Evolutionary conservation across 2,329 filamentous ascomycete genomes (phyloP).

Genomic region (Chrysoporthe puriensis): DNA sequence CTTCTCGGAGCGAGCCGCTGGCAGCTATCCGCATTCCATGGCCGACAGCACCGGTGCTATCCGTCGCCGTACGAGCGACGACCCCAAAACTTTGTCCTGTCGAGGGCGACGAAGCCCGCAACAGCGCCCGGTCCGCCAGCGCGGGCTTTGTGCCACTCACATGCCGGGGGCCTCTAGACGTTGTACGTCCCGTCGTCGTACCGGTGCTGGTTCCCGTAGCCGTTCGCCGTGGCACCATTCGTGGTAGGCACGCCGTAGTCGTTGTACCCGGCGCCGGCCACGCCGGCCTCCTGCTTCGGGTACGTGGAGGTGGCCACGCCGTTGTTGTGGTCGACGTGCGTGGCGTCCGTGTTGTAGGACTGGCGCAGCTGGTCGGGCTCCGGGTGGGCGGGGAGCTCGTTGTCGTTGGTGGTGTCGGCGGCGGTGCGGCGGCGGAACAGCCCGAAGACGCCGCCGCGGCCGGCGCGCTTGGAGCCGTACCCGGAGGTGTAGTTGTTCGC

Average conservation of each 20-base stretch:
- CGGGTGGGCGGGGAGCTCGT: slow-evolving; percentile 41
- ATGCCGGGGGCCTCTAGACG: slow-evolving; percentile 14
- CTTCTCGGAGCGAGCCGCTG: neutral
- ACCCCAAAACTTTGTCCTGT: neutral
- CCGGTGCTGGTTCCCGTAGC: slow-evolving; percentile 1
- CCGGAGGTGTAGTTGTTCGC: slow-evolving; percentile 47
- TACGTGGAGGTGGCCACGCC: slow-evolving; percentile 31
- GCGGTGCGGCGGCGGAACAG: slow-evolving; percentile 36
- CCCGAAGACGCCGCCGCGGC: slow-evolving; percentile 36
- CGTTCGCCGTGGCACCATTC: neutral
- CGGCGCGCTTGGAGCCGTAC: slow-evolving; percentile 34
- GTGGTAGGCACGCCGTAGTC: slow-evolving; percentile 32
- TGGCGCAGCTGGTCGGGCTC: slow-evolving; percentile 40
- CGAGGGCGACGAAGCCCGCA: neutral
- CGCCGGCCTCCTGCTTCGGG: slow-evolving; percentile 37
- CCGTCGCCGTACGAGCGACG: neutral
- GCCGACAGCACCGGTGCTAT: neutral
- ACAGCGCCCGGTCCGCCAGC: neutral
- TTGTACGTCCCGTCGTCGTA: slow-evolving; percentile 28
- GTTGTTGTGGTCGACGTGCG: slow-evolving; percentile 33
- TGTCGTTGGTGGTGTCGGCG: slow-evolving; percentile 35
- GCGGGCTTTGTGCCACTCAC: neutral
- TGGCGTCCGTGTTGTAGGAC: slow-evolving; percentile 43
- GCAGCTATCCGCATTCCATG: neutral
- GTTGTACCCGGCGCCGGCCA: slow-evolving; percentile 28